phyloP scores from a whole-genome alignment of 176 grass and related monocot genomes.

The Microstegium vimineum region DNA sequence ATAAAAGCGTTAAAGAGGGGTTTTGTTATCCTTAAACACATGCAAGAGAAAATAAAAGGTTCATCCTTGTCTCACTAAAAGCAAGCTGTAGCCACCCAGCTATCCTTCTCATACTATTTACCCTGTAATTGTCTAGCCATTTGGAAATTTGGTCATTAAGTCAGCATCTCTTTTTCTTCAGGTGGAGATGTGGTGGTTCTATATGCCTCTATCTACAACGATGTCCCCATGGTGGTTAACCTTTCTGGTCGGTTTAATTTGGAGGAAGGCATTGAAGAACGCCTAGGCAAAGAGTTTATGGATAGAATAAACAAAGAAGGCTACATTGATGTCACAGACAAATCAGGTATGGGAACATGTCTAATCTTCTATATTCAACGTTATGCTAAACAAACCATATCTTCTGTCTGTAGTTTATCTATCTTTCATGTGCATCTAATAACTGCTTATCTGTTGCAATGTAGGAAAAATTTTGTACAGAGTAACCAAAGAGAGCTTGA shows the following conservation, averaged over 20 bases:
- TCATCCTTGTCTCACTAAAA: neutral
- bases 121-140: neutral
- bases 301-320: constrained; percentile 77
- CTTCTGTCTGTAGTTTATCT: neutral
- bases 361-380: neutral
- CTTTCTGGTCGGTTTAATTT: constrained; percentile 83
- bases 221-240: constrained; percentile 74
- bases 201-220: constrained; percentile 78
- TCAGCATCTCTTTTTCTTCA: constrained; percentile 15
- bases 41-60: neutral
- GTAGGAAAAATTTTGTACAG: constrained; percentile 50
- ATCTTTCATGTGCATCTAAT: neutral
- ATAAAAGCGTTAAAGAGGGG: neutral
- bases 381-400: neutral
- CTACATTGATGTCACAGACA: constrained; percentile 59
- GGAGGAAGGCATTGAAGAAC: constrained; percentile 66
- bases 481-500: constrained; percentile 75
- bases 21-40: neutral
- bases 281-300: constrained; percentile 63
- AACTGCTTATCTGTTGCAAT: neutral
- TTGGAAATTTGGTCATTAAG: neutral
- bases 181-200: constrained; percentile 87
- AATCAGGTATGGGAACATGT: constrained; percentile 43
- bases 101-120: neutral
- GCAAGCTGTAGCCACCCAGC: neutral